A percentile compares a stretch with the other conserved stretches of the same genome.
Evolutionary conservation across 1,284 basidiomycete genomes (phyloP).

Genomic region (Papiliotrema nemorosa): DNA sequence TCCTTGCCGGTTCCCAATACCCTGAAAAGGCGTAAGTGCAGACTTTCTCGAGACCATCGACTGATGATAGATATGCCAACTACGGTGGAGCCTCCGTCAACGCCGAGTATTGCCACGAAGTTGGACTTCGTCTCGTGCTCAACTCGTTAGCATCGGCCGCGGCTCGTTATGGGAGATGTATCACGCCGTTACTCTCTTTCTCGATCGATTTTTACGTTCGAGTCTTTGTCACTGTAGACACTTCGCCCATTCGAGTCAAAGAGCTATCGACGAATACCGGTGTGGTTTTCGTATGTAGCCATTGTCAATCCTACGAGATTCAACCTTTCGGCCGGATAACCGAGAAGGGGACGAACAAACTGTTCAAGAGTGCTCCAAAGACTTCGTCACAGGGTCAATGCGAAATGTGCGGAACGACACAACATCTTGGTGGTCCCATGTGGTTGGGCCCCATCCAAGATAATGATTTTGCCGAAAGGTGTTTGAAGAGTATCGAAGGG

Average conservation of each 20-base stretch:
- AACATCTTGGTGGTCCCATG: conserved; percentile 90
- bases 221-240: conserved; percentile 77
- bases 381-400: conserved; percentile 57
- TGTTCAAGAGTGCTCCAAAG: conserved; percentile 70
- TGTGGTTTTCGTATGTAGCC: conserved; percentile 73
- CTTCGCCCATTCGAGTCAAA: conserved; percentile 82
- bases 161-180: conserved; percentile 84
- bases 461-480: conserved; percentile 64
- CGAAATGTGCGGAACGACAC: conserved; percentile 70
- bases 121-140: conserved; percentile 81
- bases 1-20: conserved; percentile 90
- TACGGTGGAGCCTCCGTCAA: conserved; percentile 93
- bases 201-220: conserved; percentile 98
- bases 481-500: conserved; percentile 65
- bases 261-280: conserved; percentile 67
- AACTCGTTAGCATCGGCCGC: conserved; percentile 81
- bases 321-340: conserved; percentile 72
- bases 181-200: conserved; percentile 85
- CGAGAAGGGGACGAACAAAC: conserved; percentile 59
- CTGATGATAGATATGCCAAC: conserved; percentile 69
- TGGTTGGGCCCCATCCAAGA: conserved; percentile 91
- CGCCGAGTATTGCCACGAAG: conserved; percentile 92
- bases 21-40: conserved; percentile 86
- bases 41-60: not conserved
- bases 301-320: conserved; percentile 72